These are phyloP conservation scores for Peribolospora kevripleyi DNA, from an alignment of 768 basidiomycete genomes.

Conservation along the genomic window DNA sequence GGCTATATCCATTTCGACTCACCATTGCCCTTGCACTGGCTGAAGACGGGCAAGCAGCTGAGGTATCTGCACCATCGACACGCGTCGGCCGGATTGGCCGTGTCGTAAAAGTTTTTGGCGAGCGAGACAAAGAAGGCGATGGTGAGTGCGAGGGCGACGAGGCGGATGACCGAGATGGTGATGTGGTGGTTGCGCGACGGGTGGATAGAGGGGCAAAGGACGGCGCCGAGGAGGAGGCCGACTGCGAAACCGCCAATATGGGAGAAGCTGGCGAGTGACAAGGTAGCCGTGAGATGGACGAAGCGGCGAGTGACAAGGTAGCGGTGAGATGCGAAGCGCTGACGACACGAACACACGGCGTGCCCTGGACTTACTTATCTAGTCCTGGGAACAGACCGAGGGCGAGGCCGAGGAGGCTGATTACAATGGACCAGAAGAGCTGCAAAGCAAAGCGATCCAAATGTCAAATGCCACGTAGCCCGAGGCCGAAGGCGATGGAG, in stretches of 20 bases:
- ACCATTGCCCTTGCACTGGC: too few species aligned
- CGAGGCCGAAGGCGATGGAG: constrained; percentile 1
- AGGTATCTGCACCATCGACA: constrained; percentile 19
- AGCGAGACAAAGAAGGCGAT: constrained; percentile 62
- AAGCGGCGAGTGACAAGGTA: background rate
- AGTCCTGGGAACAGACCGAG: constrained; percentile 50
- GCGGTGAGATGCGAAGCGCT: background rate
- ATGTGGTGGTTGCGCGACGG: constrained; percentile 38
- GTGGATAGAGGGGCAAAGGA: constrained; percentile 75
- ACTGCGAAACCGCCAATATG: constrained; percentile 60
- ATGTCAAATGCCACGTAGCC: too few species aligned
- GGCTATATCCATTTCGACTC: too few species aligned
- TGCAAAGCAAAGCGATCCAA: too few species aligned
- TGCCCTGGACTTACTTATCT: too few species aligned
- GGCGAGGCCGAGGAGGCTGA: constrained; percentile 54
- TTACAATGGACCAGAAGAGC: constrained; percentile 83
- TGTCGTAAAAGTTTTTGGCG: constrained; percentile 60
- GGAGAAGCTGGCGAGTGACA: constrained; percentile 57
- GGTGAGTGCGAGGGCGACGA: constrained; percentile 47
- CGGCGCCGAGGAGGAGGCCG: constrained; percentile 47
- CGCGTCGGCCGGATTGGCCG: constrained; percentile 61
- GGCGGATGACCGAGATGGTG: constrained; percentile 47
- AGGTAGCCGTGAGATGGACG: background rate
- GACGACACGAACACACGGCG: constrained; percentile 2
- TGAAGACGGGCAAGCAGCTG: constrained; percentile 1